Base-by-base conservation (phyloP, 768 basidiomycete species). In the Nidularia pulvinata region DNA sequence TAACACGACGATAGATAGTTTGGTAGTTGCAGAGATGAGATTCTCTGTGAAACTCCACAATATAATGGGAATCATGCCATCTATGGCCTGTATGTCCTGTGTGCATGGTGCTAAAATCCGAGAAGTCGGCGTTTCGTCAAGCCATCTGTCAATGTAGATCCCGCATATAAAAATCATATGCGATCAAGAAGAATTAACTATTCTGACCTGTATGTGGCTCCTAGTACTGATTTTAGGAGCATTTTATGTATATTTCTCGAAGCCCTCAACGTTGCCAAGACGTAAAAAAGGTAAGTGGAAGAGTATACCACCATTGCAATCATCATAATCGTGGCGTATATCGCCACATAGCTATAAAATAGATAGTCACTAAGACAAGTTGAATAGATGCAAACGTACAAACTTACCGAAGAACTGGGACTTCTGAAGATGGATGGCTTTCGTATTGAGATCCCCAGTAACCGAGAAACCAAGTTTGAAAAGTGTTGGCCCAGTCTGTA, bases 91-190 rank as follows among this genome's bases (percentile, higher is more conserved):
- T 19, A 88, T 85, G 61, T 89, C 88, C 51, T 85, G 81, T 1
- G 87, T 89, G 63, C 82, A 83, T 48, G 86, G 77, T 32, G 84
- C 71, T 42, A 88, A 81, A 49, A 91, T 80, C 4, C 88, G 80
- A 22, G 75, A 71, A 1, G 69, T 65, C 7, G 78, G 76, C 1
- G 78, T 80, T 34, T 72, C 68, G 56, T 76, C 74, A 33, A 80
- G 72, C 72, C 71, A 86, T 64, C 86, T 81, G 10, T 22, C 25
- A 46, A 13, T 13, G 25, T 9, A 33, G 32, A 22, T 6, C 3
- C 6, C 32, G n/a, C 10, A 7, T 54, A n/a, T 11, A 46, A 33
- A 33, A 11, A 16, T n/a, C 30, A 34, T 5, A 36, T 19, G 2
- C 7, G 25, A 19, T 13, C 33, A 16, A 42, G n/a, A 53, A 30